Evolutionary conservation across 371 early-diverging fungal genomes (phyloP).

Genomic region (Mortierella sp.): DNA sequence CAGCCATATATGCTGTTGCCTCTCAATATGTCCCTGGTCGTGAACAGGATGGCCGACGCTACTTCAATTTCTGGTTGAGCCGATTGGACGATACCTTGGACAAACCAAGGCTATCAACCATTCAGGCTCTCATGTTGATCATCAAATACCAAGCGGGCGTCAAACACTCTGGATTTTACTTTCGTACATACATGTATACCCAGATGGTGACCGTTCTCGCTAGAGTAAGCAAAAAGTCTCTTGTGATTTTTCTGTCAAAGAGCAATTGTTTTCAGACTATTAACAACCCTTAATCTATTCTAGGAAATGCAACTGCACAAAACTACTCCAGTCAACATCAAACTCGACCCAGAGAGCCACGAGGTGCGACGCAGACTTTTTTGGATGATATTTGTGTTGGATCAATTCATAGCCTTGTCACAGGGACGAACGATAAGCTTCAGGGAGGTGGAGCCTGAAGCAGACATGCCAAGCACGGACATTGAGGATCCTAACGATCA

Average conservation of each 20-base stretch:
- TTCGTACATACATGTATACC: slow-evolving; percentile 58
- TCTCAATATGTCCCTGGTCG: slow-evolving; percentile 60
- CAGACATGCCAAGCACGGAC: slow-evolving; percentile 41
- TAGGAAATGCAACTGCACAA: slow-evolving; percentile 55
- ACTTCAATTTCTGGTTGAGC: slow-evolving; percentile 50
- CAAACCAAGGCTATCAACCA: slow-evolving; percentile 54
- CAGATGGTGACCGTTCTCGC: slow-evolving; percentile 62
- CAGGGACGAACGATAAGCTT: slow-evolving; percentile 54
- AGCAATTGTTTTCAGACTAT: background rate
- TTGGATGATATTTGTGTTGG: slow-evolving; percentile 48
- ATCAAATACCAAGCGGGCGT: slow-evolving; percentile 56
- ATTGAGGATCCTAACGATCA: slow-evolving; percentile 44
- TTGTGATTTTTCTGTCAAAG: background rate
- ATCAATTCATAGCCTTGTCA: slow-evolving; percentile 52
- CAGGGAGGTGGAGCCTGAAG: slow-evolving; percentile 53
- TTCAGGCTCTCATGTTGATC: slow-evolving; percentile 54
- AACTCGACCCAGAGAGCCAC: slow-evolving; percentile 51
- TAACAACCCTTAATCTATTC: background rate
- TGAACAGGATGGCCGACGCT: slow-evolving; percentile 43
- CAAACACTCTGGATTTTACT: slow-evolving; percentile 57
- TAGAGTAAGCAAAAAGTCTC: slow-evolving; percentile 54
- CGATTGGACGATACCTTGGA: slow-evolving; percentile 56
- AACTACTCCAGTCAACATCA: slow-evolving; percentile 44
- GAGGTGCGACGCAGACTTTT: slow-evolving; percentile 53
- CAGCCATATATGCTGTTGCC: slow-evolving; percentile 66